These are phyloP conservation scores for Ceratocystis cubensis DNA, from an alignment of 2,329 filamentous ascomycete genomes.

Conservation along the genomic window DNA sequence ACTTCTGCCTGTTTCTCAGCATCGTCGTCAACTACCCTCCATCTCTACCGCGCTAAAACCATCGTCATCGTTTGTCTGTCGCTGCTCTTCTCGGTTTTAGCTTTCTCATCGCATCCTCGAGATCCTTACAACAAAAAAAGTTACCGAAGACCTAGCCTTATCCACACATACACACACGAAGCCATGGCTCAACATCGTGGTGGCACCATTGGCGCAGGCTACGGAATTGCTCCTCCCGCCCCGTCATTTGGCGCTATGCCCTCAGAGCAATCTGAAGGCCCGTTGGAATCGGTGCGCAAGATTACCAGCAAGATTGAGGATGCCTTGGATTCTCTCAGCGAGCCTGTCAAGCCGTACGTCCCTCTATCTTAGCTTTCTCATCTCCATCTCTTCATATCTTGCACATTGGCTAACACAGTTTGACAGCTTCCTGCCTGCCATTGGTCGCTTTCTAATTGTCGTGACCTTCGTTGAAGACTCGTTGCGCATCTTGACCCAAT, in stretches of 20 bases:
- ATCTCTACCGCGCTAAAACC: not conserved
- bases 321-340: conserved; percentile 69
- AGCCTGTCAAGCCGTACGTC: conserved; percentile 88
- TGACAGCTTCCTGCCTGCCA: conserved; percentile 76
- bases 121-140: not conserved
- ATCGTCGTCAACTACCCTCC: not conserved
- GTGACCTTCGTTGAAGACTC: conserved; percentile 98
- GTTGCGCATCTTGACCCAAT: conserved; percentile 92
- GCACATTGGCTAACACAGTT: not conserved
- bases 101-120: conserved; percentile 9
- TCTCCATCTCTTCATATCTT: not conserved
- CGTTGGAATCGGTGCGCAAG: conserved; percentile 77
- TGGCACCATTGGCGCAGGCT: conserved; percentile 43
- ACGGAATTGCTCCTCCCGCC: conserved; percentile 66
- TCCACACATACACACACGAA: conserved; percentile 1
- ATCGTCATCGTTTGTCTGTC: no score
- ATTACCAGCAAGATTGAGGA: conserved; percentile 99
- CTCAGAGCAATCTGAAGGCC: conserved; percentile 47
- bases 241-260: conserved; percentile 51
- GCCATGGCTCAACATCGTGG: conserved; percentile 44
- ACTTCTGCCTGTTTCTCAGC: no score
- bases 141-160: not conserved
- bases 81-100: not conserved
- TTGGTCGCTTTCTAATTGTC: conserved; percentile 94
- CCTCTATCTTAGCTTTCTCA: not conserved